These are phyloP conservation scores for Hibiscus mutabilis DNA, from an alignment of 345 rosid genomes.

Conservation along the genomic window DNA sequence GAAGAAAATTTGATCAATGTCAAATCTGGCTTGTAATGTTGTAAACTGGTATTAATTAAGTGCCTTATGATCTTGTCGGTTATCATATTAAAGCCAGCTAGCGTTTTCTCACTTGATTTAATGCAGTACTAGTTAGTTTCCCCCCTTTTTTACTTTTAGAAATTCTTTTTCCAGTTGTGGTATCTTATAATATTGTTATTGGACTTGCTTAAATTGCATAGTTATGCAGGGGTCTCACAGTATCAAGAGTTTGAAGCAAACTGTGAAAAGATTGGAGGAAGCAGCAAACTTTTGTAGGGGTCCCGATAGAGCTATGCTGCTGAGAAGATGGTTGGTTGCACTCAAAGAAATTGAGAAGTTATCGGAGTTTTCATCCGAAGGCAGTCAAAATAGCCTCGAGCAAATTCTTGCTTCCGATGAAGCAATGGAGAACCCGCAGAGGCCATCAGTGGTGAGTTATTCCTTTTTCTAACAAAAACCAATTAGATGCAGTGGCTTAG, in stretches of 20 bases:
- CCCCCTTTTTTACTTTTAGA: neutral
- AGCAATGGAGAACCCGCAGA: conserved; percentile 35
- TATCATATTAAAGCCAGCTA: neutral
- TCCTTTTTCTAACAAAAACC: neutral
- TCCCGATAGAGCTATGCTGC: conserved; percentile 65
- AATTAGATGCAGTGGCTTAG: neutral
- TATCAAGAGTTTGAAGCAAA: conserved; percentile 57
- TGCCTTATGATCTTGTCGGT: neutral
- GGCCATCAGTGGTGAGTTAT: conserved; percentile 42
- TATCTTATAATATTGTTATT: neutral
- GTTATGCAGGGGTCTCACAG: conserved; percentile 50
- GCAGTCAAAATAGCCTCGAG: conserved; percentile 35
- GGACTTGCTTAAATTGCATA: conserved; percentile 12
- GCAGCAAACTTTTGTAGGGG: conserved; percentile 78
- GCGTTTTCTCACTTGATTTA: neutral
- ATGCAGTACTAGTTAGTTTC: neutral
- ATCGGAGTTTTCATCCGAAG: conserved; percentile 27
- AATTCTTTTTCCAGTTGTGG: conserved; percentile 1
- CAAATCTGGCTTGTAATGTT: neutral
- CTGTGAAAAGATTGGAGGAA: conserved; percentile 80
- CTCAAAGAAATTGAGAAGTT: conserved; percentile 63
- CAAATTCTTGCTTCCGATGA: conserved; percentile 44
- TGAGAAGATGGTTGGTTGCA: conserved; percentile 71
- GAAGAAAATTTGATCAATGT: neutral
- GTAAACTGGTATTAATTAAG: neutral